phyloP scores from a whole-genome alignment of 2,329 filamentous ascomycete genomes.

The Exophiala spinifera region DNA sequence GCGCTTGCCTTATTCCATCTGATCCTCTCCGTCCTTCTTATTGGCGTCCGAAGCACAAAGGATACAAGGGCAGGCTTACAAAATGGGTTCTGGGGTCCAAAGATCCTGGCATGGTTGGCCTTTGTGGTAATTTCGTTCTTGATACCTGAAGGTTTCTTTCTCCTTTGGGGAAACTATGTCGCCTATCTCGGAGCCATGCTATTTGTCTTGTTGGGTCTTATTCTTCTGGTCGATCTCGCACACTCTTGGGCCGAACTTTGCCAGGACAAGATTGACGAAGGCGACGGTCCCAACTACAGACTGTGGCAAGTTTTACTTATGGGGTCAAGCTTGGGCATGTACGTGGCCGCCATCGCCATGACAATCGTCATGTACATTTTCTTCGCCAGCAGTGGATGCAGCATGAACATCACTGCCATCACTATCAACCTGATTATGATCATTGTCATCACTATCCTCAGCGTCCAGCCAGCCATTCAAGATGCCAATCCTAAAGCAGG shows the following conservation, averaged over 20 bases:
- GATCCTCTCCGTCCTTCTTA: conserved; percentile 75
- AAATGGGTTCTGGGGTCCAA: conserved; percentile 99
- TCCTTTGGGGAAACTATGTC: conserved; percentile 93
- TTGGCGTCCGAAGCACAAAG: conserved; percentile 83
- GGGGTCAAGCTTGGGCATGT: conserved; percentile 91
- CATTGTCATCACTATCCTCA: conserved; percentile 74
- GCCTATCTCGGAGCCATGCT: conserved; percentile 84
- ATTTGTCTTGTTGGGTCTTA: conserved; percentile 87
- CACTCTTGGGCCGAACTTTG: conserved; percentile 98
- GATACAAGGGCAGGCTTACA: conserved; percentile 84
- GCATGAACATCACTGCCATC: conserved; percentile 96
- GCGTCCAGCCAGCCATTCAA: conserved; percentile 85
- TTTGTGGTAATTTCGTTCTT: conserved; percentile 90
- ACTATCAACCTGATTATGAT: conserved; percentile 87
- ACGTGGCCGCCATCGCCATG: conserved; percentile 84
- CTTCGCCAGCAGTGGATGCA: conserved; percentile 76
- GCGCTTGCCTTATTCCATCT: conserved; percentile 92
- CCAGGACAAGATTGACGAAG: conserved; percentile 82
- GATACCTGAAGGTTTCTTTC: conserved; percentile 91
- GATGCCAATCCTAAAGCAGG: conserved; percentile 90
- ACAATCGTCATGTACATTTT: conserved; percentile 96
- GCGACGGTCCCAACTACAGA: conserved; percentile 56
- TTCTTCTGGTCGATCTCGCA: conserved; percentile 89
- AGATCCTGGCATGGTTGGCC: conserved; percentile 82
- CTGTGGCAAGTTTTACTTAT: conserved; percentile 85